A percentile compares a stretch with the other conserved stretches of the same genome.
Evolutionary conservation across 176 grass and related monocot genomes (phyloP).

Genomic region (Poa annua): DNA sequence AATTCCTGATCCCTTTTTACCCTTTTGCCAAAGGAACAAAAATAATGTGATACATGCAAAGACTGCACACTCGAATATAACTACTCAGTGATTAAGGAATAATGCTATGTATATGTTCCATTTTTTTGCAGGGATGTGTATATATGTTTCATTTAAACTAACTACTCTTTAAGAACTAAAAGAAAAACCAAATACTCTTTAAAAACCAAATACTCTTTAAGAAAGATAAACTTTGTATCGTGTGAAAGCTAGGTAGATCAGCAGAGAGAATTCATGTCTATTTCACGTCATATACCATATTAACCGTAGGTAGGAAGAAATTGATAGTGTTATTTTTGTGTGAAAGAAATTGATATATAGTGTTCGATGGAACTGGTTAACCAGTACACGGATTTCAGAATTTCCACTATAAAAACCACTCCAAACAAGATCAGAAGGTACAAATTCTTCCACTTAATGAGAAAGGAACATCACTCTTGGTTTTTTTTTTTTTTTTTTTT

Average conservation of each 20-base stretch:
- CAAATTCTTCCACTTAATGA: conserved; percentile 53
- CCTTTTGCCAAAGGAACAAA: conserved; percentile 15
- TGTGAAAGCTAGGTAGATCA: neutral
- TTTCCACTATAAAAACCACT: neutral
- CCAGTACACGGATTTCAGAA: neutral
- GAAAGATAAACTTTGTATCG: neutral
- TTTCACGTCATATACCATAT: neutral
- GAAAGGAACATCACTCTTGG: conserved; percentile 35
- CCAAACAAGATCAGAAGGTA: conserved; percentile 43
- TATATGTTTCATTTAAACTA: too few relatives aligned
- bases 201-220: neutral
- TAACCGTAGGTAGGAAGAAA: neutral
- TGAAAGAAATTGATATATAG: neutral
- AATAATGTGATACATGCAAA: conserved; percentile 2
- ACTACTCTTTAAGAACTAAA: too few relatives aligned
- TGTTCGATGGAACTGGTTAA: neutral
- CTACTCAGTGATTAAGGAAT: neutral
- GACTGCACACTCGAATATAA: neutral
- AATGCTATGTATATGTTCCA: neutral
- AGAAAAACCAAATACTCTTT: neutral
- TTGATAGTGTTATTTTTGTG: neutral
- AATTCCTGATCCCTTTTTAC: neutral
- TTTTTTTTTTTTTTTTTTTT: too few relatives aligned
- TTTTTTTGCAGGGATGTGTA: too few relatives aligned
- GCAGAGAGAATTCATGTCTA: neutral